A percentile compares a stretch with the other conserved stretches of the same genome.
Evolutionary conservation across 352 stramenopile species (phyloP).

Genomic region (Albugo laibachii): DNA sequence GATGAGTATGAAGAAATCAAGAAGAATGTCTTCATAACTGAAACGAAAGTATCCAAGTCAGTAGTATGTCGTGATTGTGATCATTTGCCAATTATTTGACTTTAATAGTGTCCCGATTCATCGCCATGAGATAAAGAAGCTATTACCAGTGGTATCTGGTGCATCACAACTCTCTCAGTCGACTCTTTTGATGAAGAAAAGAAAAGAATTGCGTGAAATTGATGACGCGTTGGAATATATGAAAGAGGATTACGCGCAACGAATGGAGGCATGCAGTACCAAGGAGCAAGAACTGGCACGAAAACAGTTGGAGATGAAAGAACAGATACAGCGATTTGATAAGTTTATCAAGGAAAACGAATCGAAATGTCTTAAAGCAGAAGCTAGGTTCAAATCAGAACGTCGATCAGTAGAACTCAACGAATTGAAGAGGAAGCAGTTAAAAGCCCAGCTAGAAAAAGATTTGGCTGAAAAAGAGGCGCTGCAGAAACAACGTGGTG

Average conservation of each 20-base stretch:
- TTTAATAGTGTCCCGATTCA: neutral
- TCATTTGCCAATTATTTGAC: no score
- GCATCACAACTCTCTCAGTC: slow-evolving; percentile 81
- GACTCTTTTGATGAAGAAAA: slow-evolving; percentile 82
- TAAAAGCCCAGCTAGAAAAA: slow-evolving; percentile 48
- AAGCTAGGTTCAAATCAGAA: slow-evolving; percentile 79
- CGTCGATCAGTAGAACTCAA: slow-evolving; percentile 49
- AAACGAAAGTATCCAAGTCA: slow-evolving; percentile 36
- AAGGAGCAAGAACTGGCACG: slow-evolving; percentile 60
- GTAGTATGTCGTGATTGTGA: neutral
- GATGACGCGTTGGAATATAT: slow-evolving; percentile 84
- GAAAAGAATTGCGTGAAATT: slow-evolving; percentile 86
- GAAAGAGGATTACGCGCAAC: slow-evolving; percentile 81
- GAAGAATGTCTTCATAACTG: slow-evolving; percentile 45
- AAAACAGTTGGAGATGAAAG: slow-evolving; percentile 82
- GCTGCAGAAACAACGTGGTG: slow-evolving; percentile 50
- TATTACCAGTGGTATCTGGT: slow-evolving; percentile 58
- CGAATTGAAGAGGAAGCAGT: slow-evolving; percentile 56
- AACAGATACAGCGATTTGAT: slow-evolving; percentile 80
- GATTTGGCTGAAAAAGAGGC: slow-evolving; percentile 35
- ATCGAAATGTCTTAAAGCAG: slow-evolving; percentile 68
- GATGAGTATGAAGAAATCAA: neutral
- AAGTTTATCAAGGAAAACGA: slow-evolving; percentile 91
- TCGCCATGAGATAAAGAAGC: slow-evolving; percentile 35
- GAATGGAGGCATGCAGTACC: slow-evolving; percentile 76